Evolutionary conservation across 139 green algal genomes (phyloP).

Genomic region (Chloropicon primus): DNA sequence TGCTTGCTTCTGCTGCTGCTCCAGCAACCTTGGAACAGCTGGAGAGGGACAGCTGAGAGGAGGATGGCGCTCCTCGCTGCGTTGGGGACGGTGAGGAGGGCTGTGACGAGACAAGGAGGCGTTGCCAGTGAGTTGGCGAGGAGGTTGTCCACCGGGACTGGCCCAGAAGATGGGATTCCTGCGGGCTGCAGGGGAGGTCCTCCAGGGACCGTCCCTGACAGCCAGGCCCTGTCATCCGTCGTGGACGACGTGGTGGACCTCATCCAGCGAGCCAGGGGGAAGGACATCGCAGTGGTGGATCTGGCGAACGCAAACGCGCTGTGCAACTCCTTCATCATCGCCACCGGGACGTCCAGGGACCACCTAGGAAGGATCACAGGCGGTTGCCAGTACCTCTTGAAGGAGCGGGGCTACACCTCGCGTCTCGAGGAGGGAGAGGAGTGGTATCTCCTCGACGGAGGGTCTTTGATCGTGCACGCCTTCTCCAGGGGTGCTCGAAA

Average conservation of each 20-base stretch:
- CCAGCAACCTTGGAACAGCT: no score
- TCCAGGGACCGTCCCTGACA: neutral
- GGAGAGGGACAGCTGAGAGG: no score
- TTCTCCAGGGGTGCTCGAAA: neutral
- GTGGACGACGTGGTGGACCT: neutral
- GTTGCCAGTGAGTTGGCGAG: no score
- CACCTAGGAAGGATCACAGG: neutral
- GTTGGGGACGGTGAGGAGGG: no score
- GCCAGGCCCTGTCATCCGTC: no score
- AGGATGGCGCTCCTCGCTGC: no score
- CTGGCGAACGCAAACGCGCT: neutral
- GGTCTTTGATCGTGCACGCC: neutral
- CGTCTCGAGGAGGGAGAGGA: neutral
- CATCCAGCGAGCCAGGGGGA: neutral
- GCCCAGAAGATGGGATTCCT: neutral
- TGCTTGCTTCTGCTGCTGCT: no score
- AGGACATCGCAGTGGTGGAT: neutral
- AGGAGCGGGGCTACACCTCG: neutral
- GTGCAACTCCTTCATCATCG: neutral
- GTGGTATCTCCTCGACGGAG: neutral
- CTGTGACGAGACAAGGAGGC: no score
- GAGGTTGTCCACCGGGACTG: no score
- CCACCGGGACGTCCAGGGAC: neutral
- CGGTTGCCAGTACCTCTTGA: neutral
- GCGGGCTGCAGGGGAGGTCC: neutral